Evolutionary conservation across 1,284 basidiomycete species (phyloP), one percentile per base, ranked within the genome.

Genomic region (Phlebopus sp.): DNA sequence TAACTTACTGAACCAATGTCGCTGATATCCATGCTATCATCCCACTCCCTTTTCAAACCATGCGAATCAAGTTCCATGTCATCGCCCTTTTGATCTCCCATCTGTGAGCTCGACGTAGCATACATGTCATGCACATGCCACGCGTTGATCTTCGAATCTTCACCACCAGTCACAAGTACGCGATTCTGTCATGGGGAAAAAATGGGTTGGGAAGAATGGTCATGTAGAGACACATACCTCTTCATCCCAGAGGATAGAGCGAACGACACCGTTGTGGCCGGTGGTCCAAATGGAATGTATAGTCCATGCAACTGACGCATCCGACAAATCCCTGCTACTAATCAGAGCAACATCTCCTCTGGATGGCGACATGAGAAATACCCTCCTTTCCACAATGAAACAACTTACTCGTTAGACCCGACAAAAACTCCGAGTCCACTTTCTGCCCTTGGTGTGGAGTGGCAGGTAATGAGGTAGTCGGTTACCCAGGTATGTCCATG

Each of bases 271-370:
- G 11, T 65, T 57, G 54, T 86, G 83, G 14, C 75, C 74, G 11
- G 69, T 67, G 14, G 72, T 64, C 74, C 79, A 82, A 2, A 72
- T 54, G 42, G 72, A 74, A 37, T 81, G 75, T 15, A 84, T 58
- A 25, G 60, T 65, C 81, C 79, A 82, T 0, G 72, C 66, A 5
- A 69, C 58, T 21, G 58, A 63, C 5, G 68, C 48, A 31, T 60
- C 57, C 10, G 69, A 64, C n/a, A 69, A 54, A 49, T 74, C 59
- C 19, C 59, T 59, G 50, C 70, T 75, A 4, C 78, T 74, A 10
- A 83, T 59, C 36, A 84, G 62, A 2, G 78, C 80, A 23, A 80
- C 59, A 50, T 84, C 79, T 31, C 83, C 83, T 57, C 84, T 85
- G 18, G n/a, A 30, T 2, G 8, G 46, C 29, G 18, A 42, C n/a